Conservation (phyloP, 768 basidiomycete genomes). For the Mycena pura region DNA sequence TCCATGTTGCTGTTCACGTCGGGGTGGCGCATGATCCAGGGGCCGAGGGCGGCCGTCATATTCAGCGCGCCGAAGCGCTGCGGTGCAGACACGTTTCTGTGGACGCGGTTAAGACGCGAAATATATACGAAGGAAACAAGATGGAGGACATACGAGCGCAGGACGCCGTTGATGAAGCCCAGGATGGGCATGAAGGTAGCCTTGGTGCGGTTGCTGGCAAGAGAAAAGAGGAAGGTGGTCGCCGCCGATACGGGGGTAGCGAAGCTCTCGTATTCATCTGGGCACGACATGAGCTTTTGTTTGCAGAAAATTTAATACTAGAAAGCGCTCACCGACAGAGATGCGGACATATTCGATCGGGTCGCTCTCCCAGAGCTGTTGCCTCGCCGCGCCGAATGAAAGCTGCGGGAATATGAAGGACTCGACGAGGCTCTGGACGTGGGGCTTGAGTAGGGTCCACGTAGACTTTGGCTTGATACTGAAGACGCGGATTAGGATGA, state of each 20-base stretch:
- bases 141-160: constrained; percentile 59
- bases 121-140: neutral
- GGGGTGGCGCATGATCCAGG: constrained; percentile 85
- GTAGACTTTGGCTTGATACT: constrained; percentile 95
- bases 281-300: neutral
- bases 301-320: neutral
- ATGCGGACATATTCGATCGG: constrained; percentile 83
- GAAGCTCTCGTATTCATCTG: constrained; percentile 85
- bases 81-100: constrained; percentile 52
- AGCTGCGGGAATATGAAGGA: constrained; percentile 88
- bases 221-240: constrained; percentile 78
- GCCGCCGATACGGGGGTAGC: constrained; percentile 80
- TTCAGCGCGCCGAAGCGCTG: constrained; percentile 88
- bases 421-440: constrained; percentile 78
- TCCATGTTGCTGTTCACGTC: constrained; percentile 81
- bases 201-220: constrained; percentile 82
- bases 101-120: neutral
- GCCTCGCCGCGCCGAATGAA: constrained; percentile 72
- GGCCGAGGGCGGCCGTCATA: constrained; percentile 77
- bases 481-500: neutral
- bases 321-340: constrained; percentile 71
- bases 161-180: constrained; percentile 75
- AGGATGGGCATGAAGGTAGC: constrained; percentile 84
- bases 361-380: constrained; percentile 80
- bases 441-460: constrained; percentile 87